phyloP scores from a whole-genome alignment of 2,329 filamentous ascomycete genomes.

The Fusarium armeniacum region DNA sequence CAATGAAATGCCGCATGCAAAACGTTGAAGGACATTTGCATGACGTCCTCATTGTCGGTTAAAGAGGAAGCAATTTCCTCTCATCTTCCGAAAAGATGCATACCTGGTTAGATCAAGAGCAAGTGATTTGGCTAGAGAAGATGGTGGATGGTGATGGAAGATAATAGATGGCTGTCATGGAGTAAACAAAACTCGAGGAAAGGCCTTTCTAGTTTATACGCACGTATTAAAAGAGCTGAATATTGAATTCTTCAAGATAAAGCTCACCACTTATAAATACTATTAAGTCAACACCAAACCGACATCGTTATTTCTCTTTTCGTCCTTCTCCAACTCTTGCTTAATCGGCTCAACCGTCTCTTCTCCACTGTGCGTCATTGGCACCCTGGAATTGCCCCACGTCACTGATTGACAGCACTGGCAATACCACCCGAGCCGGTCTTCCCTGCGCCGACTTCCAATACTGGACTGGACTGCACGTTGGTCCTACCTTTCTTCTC shows the following conservation, averaged over 20 bases:
- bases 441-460: constrained; percentile 16
- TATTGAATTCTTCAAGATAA: not conserved
- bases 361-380: constrained; percentile 42
- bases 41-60: constrained; percentile 13
- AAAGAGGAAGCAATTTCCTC: constrained; percentile 18
- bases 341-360: constrained; percentile 3
- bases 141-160: constrained; percentile 41
- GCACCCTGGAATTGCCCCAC: constrained; percentile 41
- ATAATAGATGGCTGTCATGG: not conserved
- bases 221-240: not conserved
- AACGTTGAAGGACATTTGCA: not conserved
- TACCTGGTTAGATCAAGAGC: constrained; percentile 15
- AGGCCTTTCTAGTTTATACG: not conserved
- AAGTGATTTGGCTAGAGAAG: constrained; percentile 46
- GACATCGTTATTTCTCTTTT: not conserved
- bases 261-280: not conserved
- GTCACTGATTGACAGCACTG: constrained; percentile 30
- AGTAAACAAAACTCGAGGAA: not conserved
- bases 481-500: constrained; percentile 1
- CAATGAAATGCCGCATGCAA: constrained; percentile 1
- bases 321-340: constrained; percentile 13
- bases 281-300: not conserved
- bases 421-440: constrained; percentile 13
- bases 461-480: constrained; percentile 6
- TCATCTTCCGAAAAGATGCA: constrained; percentile 17